A percentile compares a stretch with the other conserved stretches of the same genome.
phyloP scores from a whole-genome alignment of 331 rosid species.

The Phaseolus coccineus region DNA sequence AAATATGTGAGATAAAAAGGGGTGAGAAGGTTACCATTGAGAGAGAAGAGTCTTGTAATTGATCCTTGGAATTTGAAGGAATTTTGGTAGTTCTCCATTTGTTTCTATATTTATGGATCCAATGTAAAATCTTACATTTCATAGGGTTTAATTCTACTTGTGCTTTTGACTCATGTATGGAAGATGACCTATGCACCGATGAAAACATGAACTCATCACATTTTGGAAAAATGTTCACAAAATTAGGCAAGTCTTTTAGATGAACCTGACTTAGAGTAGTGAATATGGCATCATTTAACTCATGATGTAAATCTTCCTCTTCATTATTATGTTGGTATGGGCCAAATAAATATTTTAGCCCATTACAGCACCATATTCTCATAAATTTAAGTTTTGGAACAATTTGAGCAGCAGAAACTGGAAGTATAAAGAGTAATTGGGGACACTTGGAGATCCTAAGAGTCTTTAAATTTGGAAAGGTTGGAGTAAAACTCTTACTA shows the following conservation, averaged over 20 bases:
- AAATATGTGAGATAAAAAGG: background rate
- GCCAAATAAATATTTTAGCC: no score
- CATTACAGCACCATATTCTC: rapidly evolving
- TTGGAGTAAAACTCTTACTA: background rate
- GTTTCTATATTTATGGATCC: background rate
- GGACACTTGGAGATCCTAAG: rapidly evolving
- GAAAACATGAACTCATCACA: background rate
- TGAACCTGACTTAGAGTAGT: rapidly evolving
- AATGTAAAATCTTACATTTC: background rate
- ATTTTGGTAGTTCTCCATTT: background rate
- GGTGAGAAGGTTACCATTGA: conserved; percentile 4
- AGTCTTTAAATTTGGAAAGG: conserved; percentile 9
- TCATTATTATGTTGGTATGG: background rate
- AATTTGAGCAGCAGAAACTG: background rate
- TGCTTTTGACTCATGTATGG: background rate
- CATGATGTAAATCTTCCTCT: background rate
- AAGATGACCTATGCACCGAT: background rate
- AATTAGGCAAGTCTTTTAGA: rapidly evolving
- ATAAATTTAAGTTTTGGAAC: background rate
- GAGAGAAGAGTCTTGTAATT: background rate
- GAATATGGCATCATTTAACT: background rate
- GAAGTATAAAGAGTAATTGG: background rate
- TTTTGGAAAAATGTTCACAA: background rate
- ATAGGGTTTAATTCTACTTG: background rate
- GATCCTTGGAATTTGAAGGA: background rate